phyloP scores from a whole-genome alignment of 2,329 filamentous ascomycete species.

The Penicillium paneum region DNA sequence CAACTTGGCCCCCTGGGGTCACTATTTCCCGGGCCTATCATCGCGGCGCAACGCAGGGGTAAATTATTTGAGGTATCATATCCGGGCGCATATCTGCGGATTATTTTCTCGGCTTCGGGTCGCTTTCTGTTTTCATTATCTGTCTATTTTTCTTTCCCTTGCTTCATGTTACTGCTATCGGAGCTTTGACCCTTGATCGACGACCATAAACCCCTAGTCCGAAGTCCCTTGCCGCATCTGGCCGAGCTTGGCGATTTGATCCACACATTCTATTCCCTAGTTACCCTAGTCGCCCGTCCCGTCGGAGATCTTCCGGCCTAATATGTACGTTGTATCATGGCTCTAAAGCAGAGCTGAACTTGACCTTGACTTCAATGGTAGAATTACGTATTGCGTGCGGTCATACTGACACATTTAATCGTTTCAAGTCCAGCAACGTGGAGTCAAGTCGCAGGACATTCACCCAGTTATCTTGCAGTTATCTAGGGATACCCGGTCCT shows the following conservation, averaged over 20 bases:
- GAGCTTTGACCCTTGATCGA: neutral
- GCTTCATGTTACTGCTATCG: neutral
- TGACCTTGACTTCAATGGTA: neutral
- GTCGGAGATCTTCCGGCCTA: neutral
- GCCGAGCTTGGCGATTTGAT: neutral
- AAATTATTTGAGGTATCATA: neutral
- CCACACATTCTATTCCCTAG: neutral
- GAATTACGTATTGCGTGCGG: neutral
- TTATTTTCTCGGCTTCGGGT: neutral
- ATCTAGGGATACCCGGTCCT: neutral
- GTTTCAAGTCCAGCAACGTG: neutral
- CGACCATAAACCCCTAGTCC: neutral
- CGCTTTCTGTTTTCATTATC: neutral
- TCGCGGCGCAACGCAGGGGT: neutral
- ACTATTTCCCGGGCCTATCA: neutral
- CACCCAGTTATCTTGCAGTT: neutral
- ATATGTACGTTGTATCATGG: neutral
- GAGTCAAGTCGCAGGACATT: neutral
- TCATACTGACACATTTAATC: neutral
- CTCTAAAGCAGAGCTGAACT: neutral
- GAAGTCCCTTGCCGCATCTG: constrained; percentile 2
- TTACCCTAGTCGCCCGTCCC: neutral
- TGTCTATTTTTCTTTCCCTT: neutral
- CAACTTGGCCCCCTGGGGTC: neutral
- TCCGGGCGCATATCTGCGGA: neutral